These are phyloP conservation scores for Gnomoniopsis smithogilvyi DNA, from an alignment of 2,329 filamentous ascomycete species.

Conservation along the genomic window DNA sequence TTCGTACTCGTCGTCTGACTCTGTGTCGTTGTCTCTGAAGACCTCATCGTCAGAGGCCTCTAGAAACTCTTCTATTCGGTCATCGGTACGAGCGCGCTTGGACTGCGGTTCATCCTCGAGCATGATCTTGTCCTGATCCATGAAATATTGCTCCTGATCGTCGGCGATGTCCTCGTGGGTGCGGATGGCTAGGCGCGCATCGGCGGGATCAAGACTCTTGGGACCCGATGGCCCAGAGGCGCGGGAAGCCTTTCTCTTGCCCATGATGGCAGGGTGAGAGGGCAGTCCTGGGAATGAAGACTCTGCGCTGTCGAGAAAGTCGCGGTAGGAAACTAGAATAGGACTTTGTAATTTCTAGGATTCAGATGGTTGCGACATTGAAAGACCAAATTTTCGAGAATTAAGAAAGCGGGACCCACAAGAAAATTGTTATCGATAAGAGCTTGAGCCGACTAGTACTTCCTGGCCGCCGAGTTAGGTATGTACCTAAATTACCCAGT, in stretches of 20 bases:
- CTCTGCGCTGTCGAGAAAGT: background rate
- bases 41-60: constrained; percentile 63
- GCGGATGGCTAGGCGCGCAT: constrained; percentile 60
- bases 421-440: constrained; percentile 11
- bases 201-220: constrained; percentile 51
- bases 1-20: constrained; percentile 23
- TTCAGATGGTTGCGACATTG: background rate
- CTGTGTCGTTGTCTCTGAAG: constrained; percentile 23
- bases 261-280: constrained; percentile 40
- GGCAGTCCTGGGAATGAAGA: background rate
- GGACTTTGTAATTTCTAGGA: background rate
- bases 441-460: background rate
- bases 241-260: constrained; percentile 66
- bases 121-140: constrained; percentile 80
- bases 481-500: no score
- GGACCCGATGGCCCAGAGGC: constrained; percentile 46
- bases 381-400: background rate
- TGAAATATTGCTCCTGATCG: constrained; percentile 90
- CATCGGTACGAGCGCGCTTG: constrained; percentile 70
- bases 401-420: background rate
- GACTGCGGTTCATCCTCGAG: constrained; percentile 77
- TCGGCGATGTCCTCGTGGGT: constrained; percentile 85
- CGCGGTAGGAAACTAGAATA: background rate
- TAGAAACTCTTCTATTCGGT: constrained; percentile 62
- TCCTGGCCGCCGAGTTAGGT: no score